Evolutionary conservation across 2,329 filamentous ascomycete genomes (phyloP).

Genomic region (Fusarium verticillioides): DNA sequence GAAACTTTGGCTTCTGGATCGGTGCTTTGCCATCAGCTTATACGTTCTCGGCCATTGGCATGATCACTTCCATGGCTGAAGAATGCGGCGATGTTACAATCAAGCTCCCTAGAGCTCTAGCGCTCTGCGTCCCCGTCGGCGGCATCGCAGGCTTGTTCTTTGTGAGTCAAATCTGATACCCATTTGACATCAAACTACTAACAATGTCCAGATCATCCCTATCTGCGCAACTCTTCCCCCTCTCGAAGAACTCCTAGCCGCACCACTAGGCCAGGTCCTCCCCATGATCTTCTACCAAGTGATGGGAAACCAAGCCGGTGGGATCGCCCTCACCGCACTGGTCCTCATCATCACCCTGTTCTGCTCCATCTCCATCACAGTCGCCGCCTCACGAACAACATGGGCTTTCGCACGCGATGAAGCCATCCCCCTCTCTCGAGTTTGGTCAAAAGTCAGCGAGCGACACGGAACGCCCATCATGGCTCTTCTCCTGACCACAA

Average conservation of each 20-base stretch:
- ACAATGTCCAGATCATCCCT: conserved; percentile 30
- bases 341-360: conserved; percentile 82
- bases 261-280: conserved; percentile 79
- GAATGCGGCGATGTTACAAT: conserved; percentile 69
- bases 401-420: conserved; percentile 81
- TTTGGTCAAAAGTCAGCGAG: conserved; percentile 74
- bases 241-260: conserved; percentile 70
- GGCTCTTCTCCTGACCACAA: conserved; percentile 74
- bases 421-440: conserved; percentile 74
- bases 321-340: conserved; percentile 78
- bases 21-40: conserved; percentile 60
- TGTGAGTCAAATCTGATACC: no score
- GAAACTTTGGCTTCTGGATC: conserved; percentile 68
- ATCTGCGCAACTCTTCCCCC: conserved; percentile 74
- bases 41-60: conserved; percentile 60
- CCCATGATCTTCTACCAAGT: conserved; percentile 79
- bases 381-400: conserved; percentile 77
- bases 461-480: conserved; percentile 75
- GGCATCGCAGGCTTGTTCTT: conserved; percentile 71
- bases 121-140: conserved; percentile 72
- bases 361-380: conserved; percentile 78
- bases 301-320: conserved; percentile 78
- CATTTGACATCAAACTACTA: neutral
- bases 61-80: conserved; percentile 65
- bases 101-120: conserved; percentile 73